Conservation (phyloP, 768 basidiomycete genomes). For the Russula earlei region DNA sequence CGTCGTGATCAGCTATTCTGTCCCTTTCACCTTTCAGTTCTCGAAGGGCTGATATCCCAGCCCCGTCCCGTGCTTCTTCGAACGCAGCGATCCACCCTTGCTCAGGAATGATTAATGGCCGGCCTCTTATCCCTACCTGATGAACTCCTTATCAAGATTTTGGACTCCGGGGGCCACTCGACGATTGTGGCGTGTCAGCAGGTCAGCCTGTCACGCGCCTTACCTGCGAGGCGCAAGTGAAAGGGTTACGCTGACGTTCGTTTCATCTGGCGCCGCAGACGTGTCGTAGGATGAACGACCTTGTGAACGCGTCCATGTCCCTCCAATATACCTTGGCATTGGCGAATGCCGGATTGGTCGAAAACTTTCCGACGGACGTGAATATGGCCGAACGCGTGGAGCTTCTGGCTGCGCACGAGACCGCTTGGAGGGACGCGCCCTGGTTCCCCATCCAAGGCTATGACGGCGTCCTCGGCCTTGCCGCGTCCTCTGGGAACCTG, state of each 20-base stretch:
- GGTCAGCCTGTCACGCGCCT: not conserved
- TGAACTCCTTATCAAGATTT: not conserved
- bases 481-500: not conserved
- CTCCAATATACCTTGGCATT: not conserved
- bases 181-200: not conserved
- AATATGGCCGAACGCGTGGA: not conserved
- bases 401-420: not conserved
- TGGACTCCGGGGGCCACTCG: not conserved
- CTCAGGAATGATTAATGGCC: not conserved
- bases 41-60: not conserved
- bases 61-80: not conserved
- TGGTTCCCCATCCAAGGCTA: not conserved
- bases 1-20: not conserved
- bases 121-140: not conserved
- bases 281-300: not conserved
- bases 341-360: not conserved
- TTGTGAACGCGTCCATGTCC: not conserved
- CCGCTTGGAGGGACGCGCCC: not conserved
- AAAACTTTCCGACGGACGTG: not conserved
- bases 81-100: not conserved
- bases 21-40: not conserved
- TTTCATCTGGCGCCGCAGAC: not conserved
- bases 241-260: not conserved
- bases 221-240: not conserved
- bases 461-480: not conserved